Base-by-base conservation (phyloP, 2,329 filamentous ascomycete species). In the Epichloe sp. region DNA sequence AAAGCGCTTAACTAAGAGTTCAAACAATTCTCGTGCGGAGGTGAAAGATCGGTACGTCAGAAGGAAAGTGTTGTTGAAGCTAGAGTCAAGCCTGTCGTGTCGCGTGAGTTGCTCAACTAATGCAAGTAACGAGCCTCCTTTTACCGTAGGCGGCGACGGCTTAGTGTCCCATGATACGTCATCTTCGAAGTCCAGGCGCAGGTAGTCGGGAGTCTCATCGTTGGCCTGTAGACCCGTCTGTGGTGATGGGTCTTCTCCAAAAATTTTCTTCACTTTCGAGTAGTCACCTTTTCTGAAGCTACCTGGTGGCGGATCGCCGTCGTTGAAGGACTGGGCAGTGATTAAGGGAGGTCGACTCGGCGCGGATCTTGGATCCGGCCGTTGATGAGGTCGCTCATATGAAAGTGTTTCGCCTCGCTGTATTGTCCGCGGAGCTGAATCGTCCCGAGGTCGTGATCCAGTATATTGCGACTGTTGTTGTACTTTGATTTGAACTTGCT, bases 31-130 rank as follows among this genome's bases (percentile, higher is more conserved):
- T 5, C 85, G 76, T 0, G 91, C 93, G 3, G 83, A 82, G 0
- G 93, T 97, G 63, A 98, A 98, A 0, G 93, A 98, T 55, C 87
- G 80, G 66, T 98, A 98, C 1, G 93, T 98, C 38, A 98, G 79
- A 15, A 98, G 80, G 75, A 98, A 98, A 1, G 93, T 98, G 61
- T 91, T 94, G 72, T 97, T 97, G 71, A 97, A 97, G 55, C 79
- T 91, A 3, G 90, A 88, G 63, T 97, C 93, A 14, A 95, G 78
- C 62, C 94, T 93, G 69, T 98, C 93, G 63, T 98, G 93, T 47
- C 93, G 82, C 15, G 93, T 98, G 44, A 98, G 77, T 63, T 97
- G 91, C 67, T 97, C 93, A 5, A 96, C 93, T 52, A 98, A 73
- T 4, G 87, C 93, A 34, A 88, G 77, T 19, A 98, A 71, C 1